phyloP scores from a whole-genome alignment of 2,329 filamentous ascomycete species.

The Metarhizium humberi region DNA sequence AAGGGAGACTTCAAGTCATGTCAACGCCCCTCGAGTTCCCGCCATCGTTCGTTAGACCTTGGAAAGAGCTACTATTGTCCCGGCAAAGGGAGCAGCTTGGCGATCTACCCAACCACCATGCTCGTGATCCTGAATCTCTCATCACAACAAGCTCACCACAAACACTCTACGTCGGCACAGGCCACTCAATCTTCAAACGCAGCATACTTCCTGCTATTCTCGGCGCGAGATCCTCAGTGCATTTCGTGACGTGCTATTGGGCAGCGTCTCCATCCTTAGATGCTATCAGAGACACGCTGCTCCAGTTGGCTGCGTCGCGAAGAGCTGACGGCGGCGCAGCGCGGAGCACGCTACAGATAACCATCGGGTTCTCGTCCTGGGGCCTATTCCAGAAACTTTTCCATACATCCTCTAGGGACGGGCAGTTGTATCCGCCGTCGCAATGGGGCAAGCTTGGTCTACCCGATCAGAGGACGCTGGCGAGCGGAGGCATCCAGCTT shows the following conservation, averaged over 20 bases:
- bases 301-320: conserved; percentile 43
- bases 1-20: conserved; percentile 1
- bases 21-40: conserved; percentile 19
- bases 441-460: conserved; percentile 59
- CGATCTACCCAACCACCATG: conserved; percentile 41
- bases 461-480: conserved; percentile 41
- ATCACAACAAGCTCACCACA: conserved; percentile 37
- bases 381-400: conserved; percentile 66
- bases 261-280: conserved; percentile 53
- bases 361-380: conserved; percentile 67
- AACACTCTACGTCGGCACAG: conserved; percentile 47
- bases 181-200: conserved; percentile 44
- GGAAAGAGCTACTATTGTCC: conserved; percentile 23
- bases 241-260: conserved; percentile 81
- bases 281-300: conserved; percentile 47
- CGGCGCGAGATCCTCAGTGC: conserved; percentile 52
- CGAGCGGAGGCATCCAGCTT: conserved; percentile 54
- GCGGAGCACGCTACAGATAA: conserved; percentile 42
- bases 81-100: conserved; percentile 23
- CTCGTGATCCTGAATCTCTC: conserved; percentile 33
- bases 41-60: conserved; percentile 26
- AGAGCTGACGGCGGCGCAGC: conserved; percentile 13
- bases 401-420: conserved; percentile 54
- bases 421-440: conserved; percentile 49
- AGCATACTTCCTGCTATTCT: conserved; percentile 53